Base-by-base conservation (phyloP, 2,329 filamentous ascomycete species). In the Phyllosticta paracitricarpa region DNA sequence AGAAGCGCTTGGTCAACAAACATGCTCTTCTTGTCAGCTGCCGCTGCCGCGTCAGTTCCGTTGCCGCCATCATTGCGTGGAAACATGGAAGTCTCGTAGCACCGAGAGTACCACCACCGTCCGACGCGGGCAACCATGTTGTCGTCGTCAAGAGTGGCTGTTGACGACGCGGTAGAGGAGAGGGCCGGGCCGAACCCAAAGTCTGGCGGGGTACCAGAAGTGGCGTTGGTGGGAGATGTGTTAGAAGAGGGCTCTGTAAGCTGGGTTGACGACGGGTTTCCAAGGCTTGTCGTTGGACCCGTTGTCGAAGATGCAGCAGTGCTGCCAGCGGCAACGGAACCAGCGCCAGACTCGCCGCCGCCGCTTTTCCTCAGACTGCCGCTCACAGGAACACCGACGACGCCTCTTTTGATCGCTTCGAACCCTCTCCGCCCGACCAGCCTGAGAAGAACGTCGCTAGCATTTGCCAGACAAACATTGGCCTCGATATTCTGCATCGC, bases 81-180 rank as follows among this genome's bases (percentile, higher is more conserved):
- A 7, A 48, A n/a, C 40, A n/a, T 48, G 14, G 40, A 48, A 2
- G 17, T 48, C 75, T 97, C 93, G 72, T 97, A 97, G 78, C 93
- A 97, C 58, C 89, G 85, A 9, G 85, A 89, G 75, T 96, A 97
- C 94, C 94, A 99, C 91, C 93, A 97, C 53, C 94, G 83, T 1
- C 91, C 93, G 10, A 97, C 93, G 64, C 86, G 88, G 17, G 91
- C 88, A 24, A 97, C 91, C 81, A 96, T 96, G 66, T 85, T 87
- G 69, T 91, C 89, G 66, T 96, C 91, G 24, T 88, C 75, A 24
- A 6, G 71, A 72, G n/a, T 72, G 71, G 25, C 19, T 4, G 33
- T 3, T 4, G 40, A 48, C 10, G 33, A 22, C 6, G 26, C 40
- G 10, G 24, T 56, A 6, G 40, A 40, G 17, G 28, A 28, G 10